Conservation (phyloP, 2,329 filamentous ascomycete genomes). For the Ascocoryne sarcoides region DNA sequence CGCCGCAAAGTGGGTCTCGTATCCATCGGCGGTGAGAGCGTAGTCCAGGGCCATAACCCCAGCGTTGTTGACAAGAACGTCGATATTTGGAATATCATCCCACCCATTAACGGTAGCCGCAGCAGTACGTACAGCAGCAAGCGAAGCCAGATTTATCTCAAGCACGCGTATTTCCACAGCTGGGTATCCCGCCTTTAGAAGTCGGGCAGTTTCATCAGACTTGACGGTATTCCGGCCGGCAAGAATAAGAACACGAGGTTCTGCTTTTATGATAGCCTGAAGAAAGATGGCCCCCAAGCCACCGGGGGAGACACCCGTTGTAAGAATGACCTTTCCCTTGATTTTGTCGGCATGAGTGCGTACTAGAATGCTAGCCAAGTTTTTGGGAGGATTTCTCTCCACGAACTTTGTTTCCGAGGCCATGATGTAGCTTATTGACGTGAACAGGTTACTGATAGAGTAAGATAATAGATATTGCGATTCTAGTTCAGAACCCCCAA, state of each 20-base stretch:
- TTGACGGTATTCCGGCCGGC: constrained; percentile 9
- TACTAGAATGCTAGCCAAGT: no score
- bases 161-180: constrained; percentile 8
- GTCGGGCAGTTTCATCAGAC: constrained; percentile 5
- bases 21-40: constrained; percentile 7
- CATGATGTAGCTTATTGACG: no score
- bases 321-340: no score
- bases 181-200: constrained; percentile 3
- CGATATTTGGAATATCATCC: constrained; percentile 24
- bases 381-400: no score
- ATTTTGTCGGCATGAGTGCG: no score
- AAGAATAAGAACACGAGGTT: constrained; percentile 11
- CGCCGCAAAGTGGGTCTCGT: constrained; percentile 17
- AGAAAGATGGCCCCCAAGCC: constrained; percentile 13
- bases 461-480: no score
- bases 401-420: no score
- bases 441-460: no score
- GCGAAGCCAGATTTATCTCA: constrained; percentile 31
- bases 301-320: constrained; percentile 8
- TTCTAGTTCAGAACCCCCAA: no score
- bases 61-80: constrained; percentile 20
- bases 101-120: constrained; percentile 29
- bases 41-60: constrained; percentile 12
- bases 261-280: constrained; percentile 14
- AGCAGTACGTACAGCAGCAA: constrained; percentile 32